phyloP scores from a whole-genome alignment of 2,329 filamentous ascomycete species.

The Massarina eburnea region DNA sequence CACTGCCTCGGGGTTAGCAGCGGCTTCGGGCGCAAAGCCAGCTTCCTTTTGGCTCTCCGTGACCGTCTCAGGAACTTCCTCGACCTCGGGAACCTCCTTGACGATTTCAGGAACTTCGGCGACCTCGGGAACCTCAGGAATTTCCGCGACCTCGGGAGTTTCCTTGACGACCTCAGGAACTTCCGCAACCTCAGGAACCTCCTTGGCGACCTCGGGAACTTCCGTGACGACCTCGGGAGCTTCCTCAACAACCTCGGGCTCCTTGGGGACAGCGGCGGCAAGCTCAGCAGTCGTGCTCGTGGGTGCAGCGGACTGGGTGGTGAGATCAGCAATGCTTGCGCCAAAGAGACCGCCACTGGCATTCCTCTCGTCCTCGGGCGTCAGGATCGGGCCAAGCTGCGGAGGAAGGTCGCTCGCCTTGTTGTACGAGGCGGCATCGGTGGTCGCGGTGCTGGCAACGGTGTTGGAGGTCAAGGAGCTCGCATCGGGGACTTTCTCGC shows the following conservation, averaged over 20 bases:
- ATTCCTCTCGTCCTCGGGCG: slow-evolving; percentile 47
- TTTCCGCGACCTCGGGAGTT: slow-evolving; percentile 68
- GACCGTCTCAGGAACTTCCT: slow-evolving; percentile 59
- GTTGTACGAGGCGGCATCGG: slow-evolving; percentile 83
- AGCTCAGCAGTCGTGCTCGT: slow-evolving; percentile 50
- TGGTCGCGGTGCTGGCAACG: slow-evolving; percentile 59
- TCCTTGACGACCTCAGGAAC: slow-evolving; percentile 67
- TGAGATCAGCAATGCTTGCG: slow-evolving; percentile 61
- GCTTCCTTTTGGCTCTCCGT: slow-evolving; percentile 72
- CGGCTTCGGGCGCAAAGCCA: slow-evolving; percentile 66
- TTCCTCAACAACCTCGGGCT: slow-evolving; percentile 33
- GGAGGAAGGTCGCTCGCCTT: slow-evolving; percentile 64
- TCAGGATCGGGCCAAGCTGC: slow-evolving; percentile 51
- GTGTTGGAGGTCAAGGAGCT: slow-evolving; percentile 68
- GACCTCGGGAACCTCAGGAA: slow-evolving; percentile 68
- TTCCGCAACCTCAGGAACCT: too few species aligned
- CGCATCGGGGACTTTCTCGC: slow-evolving; percentile 73
- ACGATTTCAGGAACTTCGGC: slow-evolving; percentile 67
- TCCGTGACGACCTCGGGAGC: too few species aligned
- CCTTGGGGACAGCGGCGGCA: slow-evolving; percentile 48
- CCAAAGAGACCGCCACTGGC: slow-evolving; percentile 51
- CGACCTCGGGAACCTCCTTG: slow-evolving; percentile 69
- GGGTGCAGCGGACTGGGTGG: slow-evolving; percentile 47
- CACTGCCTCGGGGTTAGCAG: slow-evolving; percentile 65
- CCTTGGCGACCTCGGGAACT: too few species aligned